Evolutionary conservation across 2,329 filamentous ascomycete species (phyloP).

Genomic region (Aspergillus niger): DNA sequence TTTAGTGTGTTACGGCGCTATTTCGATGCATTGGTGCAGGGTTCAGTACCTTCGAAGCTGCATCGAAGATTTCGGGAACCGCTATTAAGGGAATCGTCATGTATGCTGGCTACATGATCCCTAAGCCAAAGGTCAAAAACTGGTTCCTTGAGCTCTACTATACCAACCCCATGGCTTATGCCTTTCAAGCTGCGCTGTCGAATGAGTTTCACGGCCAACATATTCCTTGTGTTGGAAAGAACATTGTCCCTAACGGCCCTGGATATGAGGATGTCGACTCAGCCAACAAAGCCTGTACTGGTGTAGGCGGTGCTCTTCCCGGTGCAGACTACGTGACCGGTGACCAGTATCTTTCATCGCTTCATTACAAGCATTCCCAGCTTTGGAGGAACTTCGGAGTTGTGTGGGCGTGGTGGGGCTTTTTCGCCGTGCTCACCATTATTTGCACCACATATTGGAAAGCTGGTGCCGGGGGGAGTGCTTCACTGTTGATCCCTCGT

Average conservation of each 20-base stretch:
- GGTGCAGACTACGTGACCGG: constrained; percentile 56
- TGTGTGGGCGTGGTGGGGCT: constrained; percentile 61
- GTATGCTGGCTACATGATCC: constrained; percentile 45
- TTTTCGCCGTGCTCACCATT: constrained; percentile 61
- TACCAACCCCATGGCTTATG: constrained; percentile 36
- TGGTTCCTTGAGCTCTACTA: constrained; percentile 50
- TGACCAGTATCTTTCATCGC: constrained; percentile 56
- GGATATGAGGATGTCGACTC: constrained; percentile 25
- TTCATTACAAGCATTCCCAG: constrained; percentile 55
- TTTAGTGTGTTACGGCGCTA: constrained; percentile 55
- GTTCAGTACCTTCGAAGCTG: constrained; percentile 57
- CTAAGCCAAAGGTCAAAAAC: constrained; percentile 48
- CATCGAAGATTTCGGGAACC: constrained; percentile 52
- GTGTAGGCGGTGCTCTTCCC: constrained; percentile 55
- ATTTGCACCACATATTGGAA: constrained; percentile 58
- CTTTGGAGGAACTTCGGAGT: constrained; percentile 63
- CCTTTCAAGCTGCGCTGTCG: constrained; percentile 32
- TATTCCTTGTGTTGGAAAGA: constrained; percentile 33
- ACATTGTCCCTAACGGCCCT: constrained; percentile 31
- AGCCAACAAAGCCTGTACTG: constrained; percentile 51
- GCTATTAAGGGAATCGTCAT: constrained; percentile 33
- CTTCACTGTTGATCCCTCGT: constrained; percentile 61
- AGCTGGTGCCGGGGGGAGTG: constrained; percentile 47
- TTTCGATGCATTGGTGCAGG: constrained; percentile 58
- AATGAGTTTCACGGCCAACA: constrained; percentile 35